Conservation (phyloP, 2,329 filamentous ascomycete genomes). For the Beauveria rudraprayagi region DNA sequence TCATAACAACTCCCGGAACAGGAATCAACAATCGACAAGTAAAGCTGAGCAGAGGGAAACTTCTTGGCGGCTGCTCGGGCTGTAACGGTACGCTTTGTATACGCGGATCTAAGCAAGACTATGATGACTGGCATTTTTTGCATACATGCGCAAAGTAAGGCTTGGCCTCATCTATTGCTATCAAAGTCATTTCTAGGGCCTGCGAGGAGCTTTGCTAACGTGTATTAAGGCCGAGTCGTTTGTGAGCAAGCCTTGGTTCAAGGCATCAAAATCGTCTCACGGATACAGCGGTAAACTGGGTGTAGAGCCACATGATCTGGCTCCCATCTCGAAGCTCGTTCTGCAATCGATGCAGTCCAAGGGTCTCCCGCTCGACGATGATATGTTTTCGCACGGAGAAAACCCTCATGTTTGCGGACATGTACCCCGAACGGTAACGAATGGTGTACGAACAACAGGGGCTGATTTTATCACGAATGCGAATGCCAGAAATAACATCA, state of each 20-base stretch:
- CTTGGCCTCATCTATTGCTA: constrained; percentile 14
- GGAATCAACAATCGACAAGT: constrained; percentile 34
- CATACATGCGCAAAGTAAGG: constrained; percentile 43
- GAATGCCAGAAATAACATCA: constrained; percentile 33
- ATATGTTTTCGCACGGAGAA: constrained; percentile 49
- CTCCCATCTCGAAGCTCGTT: constrained; percentile 48
- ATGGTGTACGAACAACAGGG: constrained; percentile 43
- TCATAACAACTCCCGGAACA: constrained; percentile 31
- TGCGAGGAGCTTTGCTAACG: not conserved
- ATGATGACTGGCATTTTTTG: constrained; percentile 52
- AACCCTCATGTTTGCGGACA: constrained; percentile 49
- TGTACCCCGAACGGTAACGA: constrained; percentile 41
- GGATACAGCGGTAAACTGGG: constrained; percentile 44
- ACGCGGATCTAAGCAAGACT: constrained; percentile 37
- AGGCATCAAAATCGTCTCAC: constrained; percentile 38
- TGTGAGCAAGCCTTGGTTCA: constrained; percentile 49
- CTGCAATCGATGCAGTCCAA: constrained; percentile 46
- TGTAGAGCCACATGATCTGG: constrained; percentile 49
- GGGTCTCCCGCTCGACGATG: constrained; percentile 45
- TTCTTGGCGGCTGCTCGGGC: constrained; percentile 41
- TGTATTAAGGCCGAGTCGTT: constrained; percentile 43
- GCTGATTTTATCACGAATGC: constrained; percentile 42
- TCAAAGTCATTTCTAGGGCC: not conserved
- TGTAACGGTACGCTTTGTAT: constrained; percentile 43
- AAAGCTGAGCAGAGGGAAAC: constrained; percentile 40